Conservation (phyloP, 805 yeast species). For the Metschnikowia peoriensis region DNA sequence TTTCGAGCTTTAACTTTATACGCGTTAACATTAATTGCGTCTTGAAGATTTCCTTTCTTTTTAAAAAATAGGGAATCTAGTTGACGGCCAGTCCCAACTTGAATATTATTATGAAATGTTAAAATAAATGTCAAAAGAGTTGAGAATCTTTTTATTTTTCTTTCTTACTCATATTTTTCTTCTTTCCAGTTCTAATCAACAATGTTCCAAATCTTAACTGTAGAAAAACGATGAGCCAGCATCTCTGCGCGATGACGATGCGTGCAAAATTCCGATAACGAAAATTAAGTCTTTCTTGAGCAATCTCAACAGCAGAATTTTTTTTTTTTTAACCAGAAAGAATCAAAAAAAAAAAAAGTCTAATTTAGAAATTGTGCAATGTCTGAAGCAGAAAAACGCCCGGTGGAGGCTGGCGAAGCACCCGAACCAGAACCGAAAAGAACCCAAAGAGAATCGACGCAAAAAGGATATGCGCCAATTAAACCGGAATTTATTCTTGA, state of each 20-base stretch:
- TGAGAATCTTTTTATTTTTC: too few species aligned
- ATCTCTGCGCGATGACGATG: neutral
- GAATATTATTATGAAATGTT: too few species aligned
- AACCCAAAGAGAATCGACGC: conserved; percentile 14
- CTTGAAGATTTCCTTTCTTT: too few species aligned
- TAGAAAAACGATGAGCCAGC: neutral
- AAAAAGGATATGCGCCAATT: conserved; percentile 71
- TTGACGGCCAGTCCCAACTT: too few species aligned
- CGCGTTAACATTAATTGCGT: too few species aligned
- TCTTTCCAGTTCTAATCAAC: too few species aligned
- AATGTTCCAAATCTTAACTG: too few species aligned
- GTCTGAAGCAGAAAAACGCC: conserved; percentile 19
- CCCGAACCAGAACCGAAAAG: conserved; percentile 19
- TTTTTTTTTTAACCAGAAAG: neutral
- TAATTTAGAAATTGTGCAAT: neutral
- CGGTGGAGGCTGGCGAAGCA: conserved; percentile 16
- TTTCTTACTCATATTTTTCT: too few species aligned
- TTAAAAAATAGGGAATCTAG: too few species aligned
- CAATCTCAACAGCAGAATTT: neutral
- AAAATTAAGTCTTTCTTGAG: neutral
- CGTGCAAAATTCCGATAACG: neutral
- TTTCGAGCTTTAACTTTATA: too few species aligned
- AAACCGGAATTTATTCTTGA: conserved; percentile 66
- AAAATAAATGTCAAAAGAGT: too few species aligned
- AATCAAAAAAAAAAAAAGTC: neutral